These are phyloP conservation scores for Malus orientalis DNA, from an alignment of 306 rosid species.

Conservation along the genomic window DNA sequence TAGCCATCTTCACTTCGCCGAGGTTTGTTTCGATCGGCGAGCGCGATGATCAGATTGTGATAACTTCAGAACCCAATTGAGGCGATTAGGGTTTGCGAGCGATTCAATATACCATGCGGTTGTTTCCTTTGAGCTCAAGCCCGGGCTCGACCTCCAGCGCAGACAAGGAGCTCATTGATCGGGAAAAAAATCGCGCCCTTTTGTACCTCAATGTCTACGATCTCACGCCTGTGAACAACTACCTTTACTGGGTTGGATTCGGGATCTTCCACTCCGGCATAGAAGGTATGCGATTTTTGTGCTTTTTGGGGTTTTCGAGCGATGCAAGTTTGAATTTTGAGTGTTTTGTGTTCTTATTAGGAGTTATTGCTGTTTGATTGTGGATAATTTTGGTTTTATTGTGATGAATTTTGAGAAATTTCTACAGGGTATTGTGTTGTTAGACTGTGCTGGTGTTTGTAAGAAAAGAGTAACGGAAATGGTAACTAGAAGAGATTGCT, in stretches of 20 bases:
- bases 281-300: slow-evolving; percentile 46
- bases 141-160: slow-evolving; percentile 31
- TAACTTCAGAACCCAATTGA: slow-evolving; percentile 2
- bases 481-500: background rate
- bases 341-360: background rate
- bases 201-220: slow-evolving; percentile 92
- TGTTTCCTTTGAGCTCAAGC: slow-evolving; percentile 48
- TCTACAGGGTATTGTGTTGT: background rate
- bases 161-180: slow-evolving; percentile 30
- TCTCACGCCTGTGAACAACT: slow-evolving; percentile 78
- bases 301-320: background rate
- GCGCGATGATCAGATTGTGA: slow-evolving; percentile 35
- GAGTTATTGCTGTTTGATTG: background rate
- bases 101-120: slow-evolving; percentile 43
- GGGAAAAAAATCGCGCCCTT: slow-evolving; percentile 19
- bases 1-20: background rate
- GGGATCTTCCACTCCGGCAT: slow-evolving; percentile 94
- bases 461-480: background rate
- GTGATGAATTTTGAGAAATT: background rate
- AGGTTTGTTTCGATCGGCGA: background rate
- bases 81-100: slow-evolving; percentile 15
- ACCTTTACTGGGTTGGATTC: slow-evolving; percentile 68
- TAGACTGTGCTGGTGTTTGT: background rate
- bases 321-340: background rate
- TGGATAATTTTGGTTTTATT: background rate